Percentiles rank a stretch among this genome's conserved stretches.
phyloP scores from a whole-genome alignment of 257 asterid genomes.

The Jacaranda copaia region DNA sequence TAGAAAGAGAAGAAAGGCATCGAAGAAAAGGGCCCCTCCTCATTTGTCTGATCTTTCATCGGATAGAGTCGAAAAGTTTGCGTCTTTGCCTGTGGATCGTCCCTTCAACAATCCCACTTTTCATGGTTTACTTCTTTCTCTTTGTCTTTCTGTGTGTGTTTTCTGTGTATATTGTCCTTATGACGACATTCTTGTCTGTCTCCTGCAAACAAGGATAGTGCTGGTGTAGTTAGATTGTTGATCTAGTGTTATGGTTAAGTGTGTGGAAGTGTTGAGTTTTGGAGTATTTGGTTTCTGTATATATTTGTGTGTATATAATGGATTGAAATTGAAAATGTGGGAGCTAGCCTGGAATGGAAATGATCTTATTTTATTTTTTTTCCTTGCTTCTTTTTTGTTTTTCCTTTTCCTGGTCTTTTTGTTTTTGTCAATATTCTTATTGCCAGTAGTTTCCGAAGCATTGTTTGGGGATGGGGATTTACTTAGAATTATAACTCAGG shows the following conservation, averaged over 20 bases:
- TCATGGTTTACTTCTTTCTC: slow-evolving; percentile 52
- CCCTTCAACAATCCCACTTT: slow-evolving; percentile 57
- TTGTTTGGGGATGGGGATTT: not conserved
- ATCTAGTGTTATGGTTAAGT: slow-evolving; percentile 18
- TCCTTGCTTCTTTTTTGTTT: not conserved
- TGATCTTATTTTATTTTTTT: not conserved
- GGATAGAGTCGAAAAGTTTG: slow-evolving; percentile 56
- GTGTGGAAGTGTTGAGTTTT: slow-evolving; percentile 8
- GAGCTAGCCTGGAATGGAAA: not conserved
- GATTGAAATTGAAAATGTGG: slow-evolving; percentile 23
- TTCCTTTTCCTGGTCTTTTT: not conserved
- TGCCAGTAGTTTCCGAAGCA: not conserved
- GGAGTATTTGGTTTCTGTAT: not conserved
- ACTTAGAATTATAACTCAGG: not conserved
- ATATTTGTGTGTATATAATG: not conserved
- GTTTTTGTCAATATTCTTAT: not conserved
- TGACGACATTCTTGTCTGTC: slow-evolving; percentile 3
- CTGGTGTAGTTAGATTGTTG: slow-evolving; percentile 16
- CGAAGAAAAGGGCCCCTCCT: slow-evolving; percentile 58
- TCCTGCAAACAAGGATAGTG: not conserved
- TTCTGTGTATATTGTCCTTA: not conserved
- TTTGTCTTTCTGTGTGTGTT: slow-evolving; percentile 19
- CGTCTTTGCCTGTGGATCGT: slow-evolving; percentile 69
- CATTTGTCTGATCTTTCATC: slow-evolving; percentile 62
- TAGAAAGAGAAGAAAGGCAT: slow-evolving; percentile 55